Evolutionary conservation across 2,329 filamentous ascomycete species (phyloP), one percentile per base, ranked within the genome.

Genomic region (Pezicula rhizophila): DNA sequence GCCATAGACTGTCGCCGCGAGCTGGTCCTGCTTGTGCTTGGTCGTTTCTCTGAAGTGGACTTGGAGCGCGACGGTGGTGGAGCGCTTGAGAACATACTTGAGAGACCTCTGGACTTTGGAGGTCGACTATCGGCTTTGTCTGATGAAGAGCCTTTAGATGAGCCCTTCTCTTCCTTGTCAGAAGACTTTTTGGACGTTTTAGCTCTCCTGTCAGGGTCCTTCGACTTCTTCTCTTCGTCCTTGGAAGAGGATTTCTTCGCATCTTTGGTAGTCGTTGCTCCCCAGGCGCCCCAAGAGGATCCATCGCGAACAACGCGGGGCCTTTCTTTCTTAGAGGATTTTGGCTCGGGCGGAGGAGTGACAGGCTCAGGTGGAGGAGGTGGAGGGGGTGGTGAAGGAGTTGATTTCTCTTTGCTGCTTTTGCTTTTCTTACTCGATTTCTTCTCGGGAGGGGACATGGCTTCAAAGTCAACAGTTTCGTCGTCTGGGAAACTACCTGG

Each of bases 211-310:
- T 67, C 70, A 12, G 75, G 65, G 2, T 79, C 76, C 58, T 76
- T 83, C 75, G 53, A 63, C 57, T 60, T 64, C 45, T 56, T 63
- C 47, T 64, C 61, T 4, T 61, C 59, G 18, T 73, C 62, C 43
- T 60, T 64, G 25, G 60, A 61, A 17, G 60, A 61, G 14, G 58
- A 52, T 42, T 58, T 61, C 50, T 62, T 60, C 45, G 66, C 61
- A 20, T 64, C 59, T 56, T 72, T 75, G 55, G 64, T 65, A 42
- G 56, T 51, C 17, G 77, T 71, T 14, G 81, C 76, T 15, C 78
- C 80, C 86, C 86, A 92, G 64, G 82, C 81, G 33, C 83, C 85
- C 89, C 89, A 93, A 26, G 85, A 82, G 11, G 79, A 74, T 33
- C 75, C 76, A 50, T 79, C 76, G 34, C 88, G 86, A 57, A 82